phyloP scores from a whole-genome alignment of 768 basidiomycete species.

The Hypholoma fasciculare region DNA sequence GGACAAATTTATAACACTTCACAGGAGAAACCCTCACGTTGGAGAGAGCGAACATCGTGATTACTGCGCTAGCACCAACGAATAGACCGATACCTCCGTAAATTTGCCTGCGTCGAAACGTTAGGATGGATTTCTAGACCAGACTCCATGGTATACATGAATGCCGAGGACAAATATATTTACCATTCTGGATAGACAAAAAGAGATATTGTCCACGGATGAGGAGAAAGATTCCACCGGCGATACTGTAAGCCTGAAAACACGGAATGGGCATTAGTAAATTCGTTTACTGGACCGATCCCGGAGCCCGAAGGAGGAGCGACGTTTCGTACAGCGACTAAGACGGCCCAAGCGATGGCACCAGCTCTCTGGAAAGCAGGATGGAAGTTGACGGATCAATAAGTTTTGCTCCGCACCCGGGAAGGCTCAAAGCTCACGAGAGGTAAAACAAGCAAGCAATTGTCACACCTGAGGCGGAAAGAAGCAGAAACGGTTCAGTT shows the following conservation, averaged over 20 bases:
- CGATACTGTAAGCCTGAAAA: slow-evolving; percentile 61
- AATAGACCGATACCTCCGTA: slow-evolving; percentile 66
- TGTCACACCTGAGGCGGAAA: slow-evolving; percentile 63
- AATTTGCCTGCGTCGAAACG: slow-evolving; percentile 49
- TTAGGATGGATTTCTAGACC: neutral
- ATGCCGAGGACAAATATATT: slow-evolving; percentile 5
- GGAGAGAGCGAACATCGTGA: slow-evolving; percentile 59
- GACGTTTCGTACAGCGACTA: slow-evolving; percentile 53
- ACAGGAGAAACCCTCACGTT: slow-evolving; percentile 46
- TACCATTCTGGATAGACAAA: slow-evolving; percentile 71
- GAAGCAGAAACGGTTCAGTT: slow-evolving; percentile 7
- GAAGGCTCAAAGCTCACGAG: slow-evolving; percentile 47
- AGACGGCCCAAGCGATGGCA: slow-evolving; percentile 68
- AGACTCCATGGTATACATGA: neutral
- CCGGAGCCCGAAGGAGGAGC: neutral
- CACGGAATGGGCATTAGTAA: slow-evolving; percentile 2
- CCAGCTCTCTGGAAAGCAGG: slow-evolving; percentile 54
- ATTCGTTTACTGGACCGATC: neutral
- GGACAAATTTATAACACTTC: slow-evolving; percentile 20
- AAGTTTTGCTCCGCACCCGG: slow-evolving; percentile 15
- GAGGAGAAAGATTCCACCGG: slow-evolving; percentile 64
- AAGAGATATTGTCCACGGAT: slow-evolving; percentile 61
- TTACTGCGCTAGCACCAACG: slow-evolving; percentile 48
- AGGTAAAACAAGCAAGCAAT: slow-evolving; percentile 73
- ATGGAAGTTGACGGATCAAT: slow-evolving; percentile 29